Base-by-base conservation (phyloP, 2,329 filamentous ascomycete species). In the Keithomyces neogunnii region DNA sequence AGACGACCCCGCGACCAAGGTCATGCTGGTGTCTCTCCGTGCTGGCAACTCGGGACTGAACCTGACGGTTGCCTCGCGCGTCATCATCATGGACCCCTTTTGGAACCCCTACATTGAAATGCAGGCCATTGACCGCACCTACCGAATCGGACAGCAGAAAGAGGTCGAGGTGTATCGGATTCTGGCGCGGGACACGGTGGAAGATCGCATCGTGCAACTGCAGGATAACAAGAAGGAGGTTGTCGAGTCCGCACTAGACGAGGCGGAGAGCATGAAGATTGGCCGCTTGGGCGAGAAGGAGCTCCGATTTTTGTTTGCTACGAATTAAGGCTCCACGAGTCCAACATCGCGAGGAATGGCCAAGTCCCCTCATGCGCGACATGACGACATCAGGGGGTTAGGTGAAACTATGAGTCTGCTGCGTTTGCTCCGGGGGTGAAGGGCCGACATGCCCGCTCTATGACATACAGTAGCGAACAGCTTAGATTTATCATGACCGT, bases 21-120 rank as follows among this genome's bases (percentile, higher is more conserved):
- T 96, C 57, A 79, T 96, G 73, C 83, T 96, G 1, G 89, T 90
- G 1, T 91, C 86, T 59, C 73, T 96, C 43, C 81, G 82, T 10
- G 90, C 93, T 3, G 92, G 88, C 66, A 88, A 86, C 53, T 84
- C 90, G 0, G 91, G 91, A 1, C 78, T 96, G 45, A 96, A 96
- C 62, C 76, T 96, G 28, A 88, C 86, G 39, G 81, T 83, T 19
- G 91, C 90, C 0, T 89, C 84, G 1, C 85, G 89, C 56, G 88
- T 96, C 58, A 89, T 96, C 66, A 87, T 96, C 56, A 82, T 95
- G 63, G 90, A 96, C 63, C 90, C 90, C 0, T 95, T 95, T 71
- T 96, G 89, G 89, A 96, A 96, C 56, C 91, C 90, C 0, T 95
- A 86, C 63, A 86, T 95, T 47, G 91, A 96, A 69, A 89, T 90